Conservation (phyloP, 257 asterid species). For the Buddleja alternifolia region DNA sequence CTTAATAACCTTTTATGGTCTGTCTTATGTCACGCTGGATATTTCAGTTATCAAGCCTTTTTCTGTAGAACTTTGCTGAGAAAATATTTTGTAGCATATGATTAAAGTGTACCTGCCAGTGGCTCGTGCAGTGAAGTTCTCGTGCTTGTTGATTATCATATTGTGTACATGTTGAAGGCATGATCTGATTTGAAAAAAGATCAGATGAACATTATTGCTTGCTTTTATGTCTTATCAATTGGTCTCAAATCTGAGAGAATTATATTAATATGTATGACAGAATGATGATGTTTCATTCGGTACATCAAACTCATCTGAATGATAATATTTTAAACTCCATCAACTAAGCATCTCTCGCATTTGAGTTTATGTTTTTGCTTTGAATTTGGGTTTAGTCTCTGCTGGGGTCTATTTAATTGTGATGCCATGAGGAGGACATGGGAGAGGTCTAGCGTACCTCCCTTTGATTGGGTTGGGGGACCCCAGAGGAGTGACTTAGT, state of each 20-base stretch:
- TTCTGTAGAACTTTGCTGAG: constrained; percentile 3
- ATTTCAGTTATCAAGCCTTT: neutral
- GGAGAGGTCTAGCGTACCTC: neutral
- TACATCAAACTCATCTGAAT: neutral
- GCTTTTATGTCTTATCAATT: neutral
- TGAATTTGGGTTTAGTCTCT: neutral
- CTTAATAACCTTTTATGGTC: neutral
- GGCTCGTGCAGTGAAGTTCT: constrained; percentile 3
- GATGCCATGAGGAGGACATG: neutral
- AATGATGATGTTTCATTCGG: neutral
- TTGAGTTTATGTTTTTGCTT: neutral
- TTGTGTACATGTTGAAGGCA: neutral
- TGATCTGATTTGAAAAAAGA: neutral
- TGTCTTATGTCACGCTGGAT: neutral
- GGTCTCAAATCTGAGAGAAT: neutral
- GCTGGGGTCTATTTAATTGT: neutral
- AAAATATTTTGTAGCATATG: constrained; percentile 9
- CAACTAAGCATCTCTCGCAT: neutral
- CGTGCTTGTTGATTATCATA: constrained; percentile 11
- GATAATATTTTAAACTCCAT: neutral
- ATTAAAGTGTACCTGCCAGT: neutral
- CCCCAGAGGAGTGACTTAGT: neutral
- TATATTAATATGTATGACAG: neutral
- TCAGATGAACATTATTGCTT: constrained; percentile 1
- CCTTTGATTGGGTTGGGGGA: neutral